Percentiles rank a stretch among this genome's conserved stretches.
These are phyloP conservation scores for Arabis hirsuta DNA, from an alignment of 345 rosid genomes.

Conservation along the genomic window DNA sequence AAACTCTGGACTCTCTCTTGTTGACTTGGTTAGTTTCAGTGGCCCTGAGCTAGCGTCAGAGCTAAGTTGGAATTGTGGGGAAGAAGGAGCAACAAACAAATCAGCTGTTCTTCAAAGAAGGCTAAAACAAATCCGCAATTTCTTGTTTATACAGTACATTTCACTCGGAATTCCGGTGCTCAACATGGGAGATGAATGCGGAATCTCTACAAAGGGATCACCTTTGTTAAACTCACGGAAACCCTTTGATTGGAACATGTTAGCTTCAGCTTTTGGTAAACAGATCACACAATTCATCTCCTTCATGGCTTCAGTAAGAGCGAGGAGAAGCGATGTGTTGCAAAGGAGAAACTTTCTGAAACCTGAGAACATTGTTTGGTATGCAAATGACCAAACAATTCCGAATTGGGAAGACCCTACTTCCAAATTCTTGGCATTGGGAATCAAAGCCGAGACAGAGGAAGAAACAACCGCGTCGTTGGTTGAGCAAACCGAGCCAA, in stretches of 20 bases:
- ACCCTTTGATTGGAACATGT: conserved; percentile 68
- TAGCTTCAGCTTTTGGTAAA: conserved; percentile 63
- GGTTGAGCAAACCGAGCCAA: conserved; percentile 40
- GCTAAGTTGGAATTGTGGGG: conserved; percentile 95
- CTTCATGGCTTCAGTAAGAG: conserved; percentile 66
- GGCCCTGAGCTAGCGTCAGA: conserved; percentile 57
- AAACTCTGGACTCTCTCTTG: conserved; percentile 81
- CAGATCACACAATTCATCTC: conserved; percentile 79
- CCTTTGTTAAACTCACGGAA: conserved; percentile 56
- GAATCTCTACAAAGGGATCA: conserved; percentile 80
- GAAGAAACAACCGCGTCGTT: conserved; percentile 42
- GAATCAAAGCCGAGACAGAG: conserved; percentile 57
- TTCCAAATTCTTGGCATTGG: conserved; percentile 74
- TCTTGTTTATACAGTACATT: conserved; percentile 68
- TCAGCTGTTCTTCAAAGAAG: conserved; percentile 74
- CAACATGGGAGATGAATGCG: conserved; percentile 96
- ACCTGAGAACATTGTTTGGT: conserved; percentile 81
- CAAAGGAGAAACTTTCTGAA: conserved; percentile 62
- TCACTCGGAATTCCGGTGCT: conserved; percentile 87
- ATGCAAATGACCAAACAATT: conserved; percentile 64
- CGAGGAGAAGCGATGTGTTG: conserved; percentile 68
- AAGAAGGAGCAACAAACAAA: conserved; percentile 84
- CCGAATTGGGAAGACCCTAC: conserved; percentile 81
- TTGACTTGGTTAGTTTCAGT: conserved; percentile 91
- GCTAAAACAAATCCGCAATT: conserved; percentile 85